phyloP scores from a whole-genome alignment of 148 eudicot genomes.

The Cornus florida region DNA sequence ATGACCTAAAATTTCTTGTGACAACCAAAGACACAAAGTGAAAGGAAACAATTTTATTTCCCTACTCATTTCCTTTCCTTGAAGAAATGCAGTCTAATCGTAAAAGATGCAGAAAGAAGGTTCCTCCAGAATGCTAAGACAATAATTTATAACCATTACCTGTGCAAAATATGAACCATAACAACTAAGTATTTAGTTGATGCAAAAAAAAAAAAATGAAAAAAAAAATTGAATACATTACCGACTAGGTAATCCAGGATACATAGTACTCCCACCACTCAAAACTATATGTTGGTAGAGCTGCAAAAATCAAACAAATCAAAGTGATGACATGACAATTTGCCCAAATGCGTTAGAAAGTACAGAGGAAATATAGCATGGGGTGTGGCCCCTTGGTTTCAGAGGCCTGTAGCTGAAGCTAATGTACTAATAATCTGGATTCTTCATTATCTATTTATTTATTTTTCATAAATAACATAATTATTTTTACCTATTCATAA shows the following conservation, averaged over 20 bases:
- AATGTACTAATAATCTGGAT: neutral
- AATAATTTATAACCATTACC: neutral
- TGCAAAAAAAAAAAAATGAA: neutral
- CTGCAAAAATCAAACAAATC: slow-evolving; percentile 50
- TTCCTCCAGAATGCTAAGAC: no score
- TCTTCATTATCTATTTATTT: neutral
- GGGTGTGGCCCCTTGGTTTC: neutral
- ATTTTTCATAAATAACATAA: no score
- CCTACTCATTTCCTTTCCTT: no score
- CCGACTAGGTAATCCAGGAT: slow-evolving; percentile 99
- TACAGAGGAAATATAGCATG: neutral
- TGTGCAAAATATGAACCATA: neutral
- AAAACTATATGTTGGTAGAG: slow-evolving; percentile 96
- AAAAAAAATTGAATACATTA: slow-evolving; percentile 29
- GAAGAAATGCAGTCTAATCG: no score
- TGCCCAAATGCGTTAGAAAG: neutral
- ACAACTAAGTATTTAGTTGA: neutral
- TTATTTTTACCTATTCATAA: no score
- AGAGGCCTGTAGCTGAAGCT: neutral
- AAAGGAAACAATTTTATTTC: no score
- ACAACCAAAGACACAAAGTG: no score
- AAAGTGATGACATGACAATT: slow-evolving; percentile 13
- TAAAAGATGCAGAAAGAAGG: no score
- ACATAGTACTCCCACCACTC: slow-evolving; percentile 99
- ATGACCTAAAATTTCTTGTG: no score